Conservation (phyloP, 805 yeast species). For the Ogataea paraovalis region DNA sequence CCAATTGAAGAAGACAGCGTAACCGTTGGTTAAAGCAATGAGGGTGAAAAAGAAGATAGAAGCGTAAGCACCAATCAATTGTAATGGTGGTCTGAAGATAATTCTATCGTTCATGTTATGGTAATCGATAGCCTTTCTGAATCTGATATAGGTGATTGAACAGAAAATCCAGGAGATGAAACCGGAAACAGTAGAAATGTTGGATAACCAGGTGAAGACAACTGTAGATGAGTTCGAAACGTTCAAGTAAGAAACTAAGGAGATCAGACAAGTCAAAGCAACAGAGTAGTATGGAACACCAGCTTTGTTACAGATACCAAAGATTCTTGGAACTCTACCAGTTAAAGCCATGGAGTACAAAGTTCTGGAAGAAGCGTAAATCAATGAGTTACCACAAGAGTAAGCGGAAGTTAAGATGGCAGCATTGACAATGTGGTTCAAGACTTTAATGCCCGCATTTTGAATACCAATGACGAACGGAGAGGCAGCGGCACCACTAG, state of each 20-base stretch:
- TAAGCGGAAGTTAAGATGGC: slow-evolving; percentile 50
- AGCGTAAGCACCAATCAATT: slow-evolving; percentile 57
- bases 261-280: slow-evolving; percentile 42
- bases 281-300: slow-evolving; percentile 69
- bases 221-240: slow-evolving; percentile 52
- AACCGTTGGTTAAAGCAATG: slow-evolving; percentile 58
- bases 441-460: slow-evolving; percentile 58
- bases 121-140: slow-evolving; percentile 57
- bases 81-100: slow-evolving; percentile 52
- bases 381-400: slow-evolving; percentile 73
- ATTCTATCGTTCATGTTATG: slow-evolving; percentile 51
- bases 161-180: slow-evolving; percentile 61
- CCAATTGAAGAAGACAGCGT: slow-evolving; percentile 53
- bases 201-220: slow-evolving; percentile 65
- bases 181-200: slow-evolving; percentile 64
- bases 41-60: slow-evolving; percentile 40
- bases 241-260: slow-evolving; percentile 63
- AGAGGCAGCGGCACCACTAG: slow-evolving; percentile 67
- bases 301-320: slow-evolving; percentile 53
- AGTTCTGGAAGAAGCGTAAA: slow-evolving; percentile 71
- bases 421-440: slow-evolving; percentile 77
- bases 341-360: slow-evolving; percentile 68
- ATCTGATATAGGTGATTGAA: slow-evolving; percentile 52
- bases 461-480: slow-evolving; percentile 85
- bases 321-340: slow-evolving; percentile 69